phyloP scores from a whole-genome alignment of 2,329 filamentous ascomycete species.

The Epichloe coenophiala region DNA sequence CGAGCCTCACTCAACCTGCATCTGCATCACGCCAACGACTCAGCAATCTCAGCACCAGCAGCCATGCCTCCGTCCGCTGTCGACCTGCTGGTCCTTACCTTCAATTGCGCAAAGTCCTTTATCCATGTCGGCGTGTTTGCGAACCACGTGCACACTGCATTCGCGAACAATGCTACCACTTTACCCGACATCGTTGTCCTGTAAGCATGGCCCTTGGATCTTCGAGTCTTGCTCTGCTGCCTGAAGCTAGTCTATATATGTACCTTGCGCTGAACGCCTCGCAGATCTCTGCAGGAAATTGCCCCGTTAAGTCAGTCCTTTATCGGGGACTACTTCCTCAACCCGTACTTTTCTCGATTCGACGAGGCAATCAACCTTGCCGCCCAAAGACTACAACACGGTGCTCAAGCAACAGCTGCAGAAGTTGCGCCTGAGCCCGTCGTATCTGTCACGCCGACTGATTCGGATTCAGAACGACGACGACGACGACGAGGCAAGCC shows the following conservation, averaged over 20 bases:
- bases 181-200: slow-evolving; percentile 43
- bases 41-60: not conserved
- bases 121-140: slow-evolving; percentile 61
- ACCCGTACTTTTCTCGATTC: slow-evolving; percentile 62
- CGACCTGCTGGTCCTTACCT: slow-evolving; percentile 68
- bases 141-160: slow-evolving; percentile 48
- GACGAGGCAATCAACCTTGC: slow-evolving; percentile 59
- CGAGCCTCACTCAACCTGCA: not conserved
- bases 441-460: slow-evolving; percentile 7
- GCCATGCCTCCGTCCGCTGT: slow-evolving; percentile 35
- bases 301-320: slow-evolving; percentile 76
- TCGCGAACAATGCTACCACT: slow-evolving; percentile 33
- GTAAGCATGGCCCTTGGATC: slow-evolving; percentile 21
- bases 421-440: slow-evolving; percentile 1
- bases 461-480: not conserved
- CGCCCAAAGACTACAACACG: slow-evolving; percentile 27
- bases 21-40: not conserved
- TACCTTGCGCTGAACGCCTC: not conserved
- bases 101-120: slow-evolving; percentile 68
- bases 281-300: slow-evolving; percentile 74
- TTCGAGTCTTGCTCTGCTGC: not conserved
- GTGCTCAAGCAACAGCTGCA: not conserved
- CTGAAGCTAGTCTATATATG: too few species aligned
- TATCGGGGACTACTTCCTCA: slow-evolving; percentile 67
- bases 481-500: slow-evolving; percentile 1